Percentiles rank a stretch among this genome's conserved stretches.
phyloP scores from a whole-genome alignment of 139 green algal genomes.

The Chlamydomonas incerta region DNA sequence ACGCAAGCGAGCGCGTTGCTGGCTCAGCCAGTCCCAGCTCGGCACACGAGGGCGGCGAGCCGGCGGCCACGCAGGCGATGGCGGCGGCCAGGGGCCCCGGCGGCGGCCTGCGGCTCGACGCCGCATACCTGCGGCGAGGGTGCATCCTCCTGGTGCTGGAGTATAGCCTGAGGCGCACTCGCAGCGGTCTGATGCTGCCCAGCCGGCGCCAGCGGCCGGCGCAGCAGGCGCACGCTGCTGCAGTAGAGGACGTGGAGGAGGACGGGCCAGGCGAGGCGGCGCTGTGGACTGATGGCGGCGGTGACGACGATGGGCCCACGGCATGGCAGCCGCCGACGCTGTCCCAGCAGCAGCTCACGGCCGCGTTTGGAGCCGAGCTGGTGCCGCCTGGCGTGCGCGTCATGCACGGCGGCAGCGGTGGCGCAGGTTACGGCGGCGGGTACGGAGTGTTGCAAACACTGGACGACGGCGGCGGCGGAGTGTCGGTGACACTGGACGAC shows the following conservation, averaged over 20 bases:
- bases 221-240: too few species aligned
- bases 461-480: too few species aligned
- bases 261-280: background rate
- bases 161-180: background rate
- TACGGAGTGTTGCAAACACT: too few species aligned
- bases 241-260: too few species aligned
- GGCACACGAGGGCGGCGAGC: too few species aligned
- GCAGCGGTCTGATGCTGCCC: too few species aligned
- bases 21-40: too few species aligned
- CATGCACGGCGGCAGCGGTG: background rate
- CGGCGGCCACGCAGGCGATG: background rate
- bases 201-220: too few species aligned
- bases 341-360: background rate
- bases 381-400: background rate
- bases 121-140: conserved; percentile 1
- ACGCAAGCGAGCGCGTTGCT: too few species aligned
- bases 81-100: background rate
- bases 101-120: background rate
- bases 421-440: background rate
- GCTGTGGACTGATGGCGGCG: background rate
- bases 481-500: too few species aligned
- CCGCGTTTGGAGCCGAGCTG: background rate
- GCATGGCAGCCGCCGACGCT: background rate
- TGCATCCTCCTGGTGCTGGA: conserved; percentile 31
- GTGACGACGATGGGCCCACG: background rate